Evolutionary conservation across 2,329 filamentous ascomycete genomes (phyloP).

Genomic region (Fusarium sp.): DNA sequence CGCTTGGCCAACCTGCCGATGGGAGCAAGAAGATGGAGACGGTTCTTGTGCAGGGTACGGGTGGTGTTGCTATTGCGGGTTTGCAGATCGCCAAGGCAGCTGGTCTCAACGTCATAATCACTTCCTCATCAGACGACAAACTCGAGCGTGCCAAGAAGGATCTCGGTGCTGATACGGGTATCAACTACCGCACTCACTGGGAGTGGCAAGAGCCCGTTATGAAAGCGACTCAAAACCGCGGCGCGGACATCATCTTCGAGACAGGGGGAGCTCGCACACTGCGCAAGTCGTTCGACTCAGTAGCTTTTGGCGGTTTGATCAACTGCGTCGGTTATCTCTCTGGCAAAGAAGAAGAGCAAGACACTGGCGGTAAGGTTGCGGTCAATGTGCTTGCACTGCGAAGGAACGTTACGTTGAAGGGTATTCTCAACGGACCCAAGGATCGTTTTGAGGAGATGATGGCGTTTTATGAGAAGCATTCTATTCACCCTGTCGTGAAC

Average conservation of each 20-base stretch:
- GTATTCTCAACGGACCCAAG: constrained; percentile 72
- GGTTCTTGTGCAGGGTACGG: constrained; percentile 68
- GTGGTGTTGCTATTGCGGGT: constrained; percentile 65
- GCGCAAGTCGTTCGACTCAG: constrained; percentile 64
- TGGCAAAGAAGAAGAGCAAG: constrained; percentile 67
- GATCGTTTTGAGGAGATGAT: constrained; percentile 68
- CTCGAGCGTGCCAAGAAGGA: constrained; percentile 59
- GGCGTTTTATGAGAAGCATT: constrained; percentile 58
- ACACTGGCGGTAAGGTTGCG: constrained; percentile 59
- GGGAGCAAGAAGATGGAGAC: constrained; percentile 45
- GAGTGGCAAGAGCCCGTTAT: constrained; percentile 65
- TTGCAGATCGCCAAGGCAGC: constrained; percentile 67
- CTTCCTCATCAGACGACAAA: constrained; percentile 67
- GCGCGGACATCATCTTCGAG: constrained; percentile 69
- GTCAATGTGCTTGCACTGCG: constrained; percentile 69
- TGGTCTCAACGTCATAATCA: constrained; percentile 65
- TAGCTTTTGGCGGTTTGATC: constrained; percentile 68
- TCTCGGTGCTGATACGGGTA: constrained; percentile 65
- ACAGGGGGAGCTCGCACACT: constrained; percentile 66
- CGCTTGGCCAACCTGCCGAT: constrained; percentile 61
- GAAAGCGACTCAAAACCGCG: constrained; percentile 58
- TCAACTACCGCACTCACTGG: constrained; percentile 68
- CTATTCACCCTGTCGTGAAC: constrained; percentile 63
- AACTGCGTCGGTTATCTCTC: constrained; percentile 64
- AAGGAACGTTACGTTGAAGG: constrained; percentile 62